phyloP scores from a whole-genome alignment of 164 flowering plant species.

The Macadamia tetraphylla region DNA sequence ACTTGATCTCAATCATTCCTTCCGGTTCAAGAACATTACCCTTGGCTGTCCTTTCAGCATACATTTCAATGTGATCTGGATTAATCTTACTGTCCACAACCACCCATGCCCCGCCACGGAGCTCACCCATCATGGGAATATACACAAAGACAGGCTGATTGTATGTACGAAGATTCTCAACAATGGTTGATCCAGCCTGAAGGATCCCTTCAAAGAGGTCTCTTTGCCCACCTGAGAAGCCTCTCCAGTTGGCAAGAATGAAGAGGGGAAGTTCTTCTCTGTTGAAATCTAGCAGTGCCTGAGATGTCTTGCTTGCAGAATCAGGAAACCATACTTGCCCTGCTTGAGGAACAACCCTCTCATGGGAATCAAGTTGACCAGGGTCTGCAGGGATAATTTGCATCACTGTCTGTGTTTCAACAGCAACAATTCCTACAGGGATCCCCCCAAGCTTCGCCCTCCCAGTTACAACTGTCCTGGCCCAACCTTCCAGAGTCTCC shows the following conservation, averaged over 20 bases:
- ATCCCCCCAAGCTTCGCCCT: conserved; percentile 98
- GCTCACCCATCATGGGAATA: conserved; percentile 96
- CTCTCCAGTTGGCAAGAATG: conserved; percentile 99
- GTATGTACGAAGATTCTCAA: conserved; percentile 93
- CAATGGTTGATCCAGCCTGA: conserved; percentile 98
- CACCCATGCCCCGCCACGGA: conserved; percentile 99
- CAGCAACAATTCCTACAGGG: conserved; percentile 94
- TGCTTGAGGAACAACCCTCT: conserved; percentile 96
- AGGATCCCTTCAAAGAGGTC: conserved; percentile 99
- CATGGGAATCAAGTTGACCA: conserved; percentile 98
- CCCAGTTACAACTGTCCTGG: conserved; percentile 97
- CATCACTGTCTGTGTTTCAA: conserved; percentile 97
- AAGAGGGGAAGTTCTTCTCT: conserved; percentile 94
- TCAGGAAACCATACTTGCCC: conserved; percentile 99
- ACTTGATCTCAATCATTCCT: conserved; percentile 96
- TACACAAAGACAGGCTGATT: conserved; percentile 92
- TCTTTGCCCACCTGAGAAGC: conserved; percentile 98
- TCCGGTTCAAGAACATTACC: conserved; percentile 99
- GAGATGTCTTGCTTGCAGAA: conserved; percentile 94
- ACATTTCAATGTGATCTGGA: conserved; percentile 94
- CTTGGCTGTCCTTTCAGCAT: conserved; percentile 85
- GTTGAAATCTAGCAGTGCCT: conserved; percentile 91
- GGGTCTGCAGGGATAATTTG: conserved; percentile 99
- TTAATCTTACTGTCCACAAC: conserved; percentile 90
- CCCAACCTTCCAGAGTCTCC: conserved; percentile 98